Evolutionary conservation across 1,284 basidiomycete genomes (phyloP).

Genomic region (Flammula alnicola): DNA sequence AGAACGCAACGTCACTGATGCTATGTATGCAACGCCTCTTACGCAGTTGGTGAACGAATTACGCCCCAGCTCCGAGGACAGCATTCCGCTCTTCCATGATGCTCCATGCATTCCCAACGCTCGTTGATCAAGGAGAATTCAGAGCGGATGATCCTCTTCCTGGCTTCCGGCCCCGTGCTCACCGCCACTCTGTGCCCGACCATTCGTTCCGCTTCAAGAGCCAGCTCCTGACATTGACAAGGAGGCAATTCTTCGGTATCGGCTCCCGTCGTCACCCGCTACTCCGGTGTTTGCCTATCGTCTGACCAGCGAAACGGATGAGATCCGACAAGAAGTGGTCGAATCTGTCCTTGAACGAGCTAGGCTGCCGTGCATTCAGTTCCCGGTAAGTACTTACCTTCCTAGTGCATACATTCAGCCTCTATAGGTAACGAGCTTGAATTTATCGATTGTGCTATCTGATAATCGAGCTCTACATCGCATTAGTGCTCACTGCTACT

Average conservation of each 20-base stretch:
- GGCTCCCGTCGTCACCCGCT: conserved; percentile 6
- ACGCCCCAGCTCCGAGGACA: neutral
- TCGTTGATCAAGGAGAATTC: conserved; percentile 3
- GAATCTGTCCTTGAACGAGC: neutral
- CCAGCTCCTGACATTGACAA: too few species aligned
- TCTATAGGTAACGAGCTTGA: neutral
- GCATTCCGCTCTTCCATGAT: conserved; percentile 11
- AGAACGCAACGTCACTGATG: neutral
- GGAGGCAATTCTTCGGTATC: conserved; percentile 6
- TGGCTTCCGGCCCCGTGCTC: neutral
- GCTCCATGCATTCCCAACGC: conserved; percentile 8
- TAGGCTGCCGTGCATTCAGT: neutral
- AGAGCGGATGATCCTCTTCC: neutral
- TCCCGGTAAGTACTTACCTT: neutral
- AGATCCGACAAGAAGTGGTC: conserved; percentile 16
- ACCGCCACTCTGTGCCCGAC: too few species aligned
- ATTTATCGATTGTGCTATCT: conserved; percentile 2
- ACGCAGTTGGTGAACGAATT: conserved; percentile 3
- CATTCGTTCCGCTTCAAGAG: neutral
- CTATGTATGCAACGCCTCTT: conserved; percentile 4
- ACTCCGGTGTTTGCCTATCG: conserved; percentile 17
- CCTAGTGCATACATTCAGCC: neutral
- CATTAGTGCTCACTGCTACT: neutral
- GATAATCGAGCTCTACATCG: neutral
- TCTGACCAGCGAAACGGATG: conserved; percentile 11